Evolutionary conservation across 1,139 yeast genomes (phyloP).

Genomic region (Hanseniaspora uvarum): DNA sequence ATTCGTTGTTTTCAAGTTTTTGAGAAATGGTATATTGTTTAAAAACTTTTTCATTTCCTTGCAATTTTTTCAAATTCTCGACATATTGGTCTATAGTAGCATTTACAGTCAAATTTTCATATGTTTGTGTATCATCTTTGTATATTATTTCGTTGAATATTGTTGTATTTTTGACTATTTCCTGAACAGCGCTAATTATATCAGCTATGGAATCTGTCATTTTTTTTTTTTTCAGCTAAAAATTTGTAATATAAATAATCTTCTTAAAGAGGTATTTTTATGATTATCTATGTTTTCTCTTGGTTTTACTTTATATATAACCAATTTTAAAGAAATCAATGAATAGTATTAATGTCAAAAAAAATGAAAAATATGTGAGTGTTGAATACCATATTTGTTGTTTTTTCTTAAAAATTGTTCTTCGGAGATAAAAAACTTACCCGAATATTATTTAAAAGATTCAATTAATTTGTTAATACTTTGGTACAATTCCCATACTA

Average conservation of each 20-base stretch:
- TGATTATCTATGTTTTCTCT: no score
- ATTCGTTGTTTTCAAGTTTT: background rate
- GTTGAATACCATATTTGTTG: no score
- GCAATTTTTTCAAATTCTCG: background rate
- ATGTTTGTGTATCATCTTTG: background rate
- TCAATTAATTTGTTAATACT: no score
- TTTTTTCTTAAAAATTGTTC: no score
- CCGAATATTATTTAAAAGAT: no score
- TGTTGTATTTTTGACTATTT: constrained; percentile 4
- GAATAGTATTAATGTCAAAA: no score
- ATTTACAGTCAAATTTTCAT: background rate
- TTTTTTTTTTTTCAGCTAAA: background rate
- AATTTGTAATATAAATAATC: no score
- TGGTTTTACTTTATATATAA: background rate
- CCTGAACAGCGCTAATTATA: background rate
- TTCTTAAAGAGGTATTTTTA: no score
- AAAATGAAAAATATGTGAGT: no score
- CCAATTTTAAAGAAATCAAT: no score
- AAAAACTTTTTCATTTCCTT: background rate
- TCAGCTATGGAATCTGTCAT: background rate
- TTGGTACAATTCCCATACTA: no score
- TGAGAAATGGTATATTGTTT: background rate
- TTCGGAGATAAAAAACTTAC: no score
- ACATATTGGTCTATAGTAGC: constrained; percentile 2
- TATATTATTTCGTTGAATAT: constrained; percentile 13